phyloP scores from a whole-genome alignment of 306 rosid genomes.

The Prosopis cineraria region DNA sequence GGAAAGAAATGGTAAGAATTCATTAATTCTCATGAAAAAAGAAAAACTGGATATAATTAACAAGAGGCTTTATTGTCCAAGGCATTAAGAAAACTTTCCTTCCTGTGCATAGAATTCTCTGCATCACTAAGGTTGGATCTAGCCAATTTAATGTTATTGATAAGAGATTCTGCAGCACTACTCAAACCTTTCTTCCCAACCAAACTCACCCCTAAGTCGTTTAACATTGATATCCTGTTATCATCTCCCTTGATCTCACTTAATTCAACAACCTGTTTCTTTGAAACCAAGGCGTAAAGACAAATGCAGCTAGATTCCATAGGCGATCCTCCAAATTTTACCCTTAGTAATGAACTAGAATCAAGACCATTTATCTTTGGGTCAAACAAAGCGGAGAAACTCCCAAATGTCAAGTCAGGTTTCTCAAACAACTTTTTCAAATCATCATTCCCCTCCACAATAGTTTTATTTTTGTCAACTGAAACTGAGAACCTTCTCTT shows the following conservation, averaged over 20 bases:
- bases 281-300: conserved; percentile 63
- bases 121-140: conserved; percentile 41
- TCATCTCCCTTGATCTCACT: conserved; percentile 61
- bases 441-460: conserved; percentile 42
- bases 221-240: conserved; percentile 59
- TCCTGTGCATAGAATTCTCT: conserved; percentile 25
- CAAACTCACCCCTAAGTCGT: conserved; percentile 57
- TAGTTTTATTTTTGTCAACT: conserved; percentile 33
- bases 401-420: conserved; percentile 69
- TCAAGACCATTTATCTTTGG: conserved; percentile 54
- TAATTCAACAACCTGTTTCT: conserved; percentile 57
- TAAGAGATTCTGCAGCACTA: conserved; percentile 56
- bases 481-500: conserved; percentile 48
- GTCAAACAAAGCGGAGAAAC: conserved; percentile 70
- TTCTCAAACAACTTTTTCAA: conserved; percentile 53
- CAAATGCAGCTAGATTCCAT: conserved; percentile 35
- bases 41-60: neutral
- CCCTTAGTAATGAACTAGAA: conserved; percentile 63
- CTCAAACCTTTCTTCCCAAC: conserved; percentile 75
- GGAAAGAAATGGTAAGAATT: conserved; percentile 23
- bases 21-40: conserved; percentile 13
- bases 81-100: conserved; percentile 22
- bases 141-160: conserved; percentile 49
- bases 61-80: conserved; percentile 23
- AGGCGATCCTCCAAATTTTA: conserved; percentile 53